Percentiles rank a stretch among this genome's conserved stretches.
These are phyloP conservation scores for Monilinia laxa DNA, from an alignment of 2,329 filamentous ascomycete genomes.

Conservation along the genomic window DNA sequence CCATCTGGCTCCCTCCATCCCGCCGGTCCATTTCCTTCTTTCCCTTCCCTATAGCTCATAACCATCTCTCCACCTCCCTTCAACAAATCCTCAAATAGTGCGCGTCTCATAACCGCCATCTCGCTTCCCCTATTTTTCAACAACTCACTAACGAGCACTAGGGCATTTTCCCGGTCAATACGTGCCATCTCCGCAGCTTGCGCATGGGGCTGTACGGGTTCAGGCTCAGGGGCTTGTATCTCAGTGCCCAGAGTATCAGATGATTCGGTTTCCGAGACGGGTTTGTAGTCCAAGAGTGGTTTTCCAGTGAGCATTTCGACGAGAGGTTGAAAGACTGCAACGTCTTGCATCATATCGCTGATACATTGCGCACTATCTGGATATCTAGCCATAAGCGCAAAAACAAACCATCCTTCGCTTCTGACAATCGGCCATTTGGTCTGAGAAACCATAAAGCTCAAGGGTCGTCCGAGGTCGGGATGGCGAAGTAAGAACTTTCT, in stretches of 20 bases:
- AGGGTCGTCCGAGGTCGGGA: constrained; percentile 40
- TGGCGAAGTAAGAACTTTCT: constrained; percentile 38
- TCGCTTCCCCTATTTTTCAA: constrained; percentile 47
- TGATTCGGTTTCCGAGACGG: constrained; percentile 2
- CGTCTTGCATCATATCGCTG: constrained; percentile 45
- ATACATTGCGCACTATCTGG: constrained; percentile 51
- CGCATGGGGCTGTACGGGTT: constrained; percentile 30
- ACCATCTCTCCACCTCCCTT: constrained; percentile 48
- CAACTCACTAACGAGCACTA: constrained; percentile 58
- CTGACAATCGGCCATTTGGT: constrained; percentile 58
- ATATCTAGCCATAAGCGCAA: constrained; percentile 59
- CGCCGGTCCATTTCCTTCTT: neutral
- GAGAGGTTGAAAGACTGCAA: constrained; percentile 48
- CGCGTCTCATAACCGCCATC: constrained; percentile 44
- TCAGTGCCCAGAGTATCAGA: neutral
- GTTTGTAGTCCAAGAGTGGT: constrained; percentile 33
- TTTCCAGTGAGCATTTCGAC: constrained; percentile 52
- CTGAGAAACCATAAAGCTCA: constrained; percentile 56
- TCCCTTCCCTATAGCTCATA: constrained; percentile 31
- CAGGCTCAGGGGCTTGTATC: constrained; percentile 16
- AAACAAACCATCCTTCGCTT: constrained; percentile 61
- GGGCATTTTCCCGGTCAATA: constrained; percentile 60
- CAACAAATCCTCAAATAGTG: constrained; percentile 51
- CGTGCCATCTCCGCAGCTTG: constrained; percentile 47
- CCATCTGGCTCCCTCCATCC: neutral